phyloP scores from a whole-genome alignment of 2,329 filamentous ascomycete genomes.

The Stemphylium vesicarium region DNA sequence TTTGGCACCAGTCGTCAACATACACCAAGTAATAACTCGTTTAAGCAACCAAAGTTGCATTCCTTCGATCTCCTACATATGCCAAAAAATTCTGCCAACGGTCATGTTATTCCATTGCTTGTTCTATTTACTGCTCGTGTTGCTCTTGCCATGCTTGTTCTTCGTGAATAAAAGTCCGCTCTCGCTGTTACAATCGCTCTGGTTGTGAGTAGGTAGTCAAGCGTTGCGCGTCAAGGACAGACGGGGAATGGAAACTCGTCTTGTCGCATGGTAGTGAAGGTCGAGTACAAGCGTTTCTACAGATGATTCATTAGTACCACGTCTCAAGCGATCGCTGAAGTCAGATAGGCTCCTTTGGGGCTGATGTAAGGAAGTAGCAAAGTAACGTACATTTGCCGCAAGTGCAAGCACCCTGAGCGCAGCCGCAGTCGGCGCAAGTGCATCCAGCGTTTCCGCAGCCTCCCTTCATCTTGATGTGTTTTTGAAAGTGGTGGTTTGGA shows the following conservation, averaged over 20 bases:
- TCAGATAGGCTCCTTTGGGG: neutral
- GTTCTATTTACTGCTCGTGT: neutral
- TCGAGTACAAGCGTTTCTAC: neutral
- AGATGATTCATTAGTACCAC: neutral
- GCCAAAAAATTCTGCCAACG: neutral
- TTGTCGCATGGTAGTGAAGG: constrained; percentile 6
- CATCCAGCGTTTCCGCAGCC: constrained; percentile 45
- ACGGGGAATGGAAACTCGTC: neutral
- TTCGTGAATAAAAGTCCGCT: neutral
- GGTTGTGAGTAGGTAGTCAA: neutral
- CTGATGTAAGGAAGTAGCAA: neutral
- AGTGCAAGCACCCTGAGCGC: constrained; percentile 41
- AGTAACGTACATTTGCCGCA: constrained; percentile 30
- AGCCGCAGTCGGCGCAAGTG: constrained; percentile 45
- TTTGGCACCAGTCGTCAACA: too few species aligned
- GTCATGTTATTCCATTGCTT: neutral
- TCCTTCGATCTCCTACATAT: too few species aligned
- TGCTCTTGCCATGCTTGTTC: neutral
- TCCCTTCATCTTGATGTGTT: constrained; percentile 37
- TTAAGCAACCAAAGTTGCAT: too few species aligned
- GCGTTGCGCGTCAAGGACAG: neutral
- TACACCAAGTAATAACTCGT: too few species aligned
- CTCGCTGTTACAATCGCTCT: neutral
- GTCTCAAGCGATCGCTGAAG: too few species aligned
- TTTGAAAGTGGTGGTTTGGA: constrained; percentile 11